Conservation (phyloP, 495 filamentous ascomycete genomes). For the Xylaria grammica region DNA sequence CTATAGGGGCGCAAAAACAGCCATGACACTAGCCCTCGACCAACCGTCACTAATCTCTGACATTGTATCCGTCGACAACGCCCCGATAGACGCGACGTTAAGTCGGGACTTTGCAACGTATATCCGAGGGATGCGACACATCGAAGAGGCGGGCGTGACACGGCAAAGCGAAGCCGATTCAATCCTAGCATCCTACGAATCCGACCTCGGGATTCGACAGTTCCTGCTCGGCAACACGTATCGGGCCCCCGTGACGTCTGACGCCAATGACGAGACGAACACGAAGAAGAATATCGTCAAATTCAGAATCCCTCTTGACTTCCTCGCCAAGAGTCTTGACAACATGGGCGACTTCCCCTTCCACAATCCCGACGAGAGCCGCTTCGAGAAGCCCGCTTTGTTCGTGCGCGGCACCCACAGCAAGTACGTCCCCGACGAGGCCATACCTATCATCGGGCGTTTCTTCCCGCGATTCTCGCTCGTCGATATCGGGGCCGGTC, state of each 20-base stretch:
- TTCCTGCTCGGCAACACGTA: conserved; percentile 92
- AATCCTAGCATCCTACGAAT: conserved; percentile 79
- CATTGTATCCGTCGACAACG: conserved; percentile 90
- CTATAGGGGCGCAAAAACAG: conserved; percentile 87
- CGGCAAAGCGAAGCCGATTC: conserved; percentile 78
- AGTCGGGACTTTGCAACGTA: conserved; percentile 79
- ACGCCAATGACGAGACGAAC: not conserved
- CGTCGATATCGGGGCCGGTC: conserved; percentile 83
- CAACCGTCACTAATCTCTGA: conserved; percentile 66
- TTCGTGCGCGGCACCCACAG: conserved; percentile 85
- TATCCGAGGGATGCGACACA: conserved; percentile 80
- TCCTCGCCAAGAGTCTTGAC: conserved; percentile 43
- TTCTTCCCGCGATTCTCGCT: conserved; percentile 88
- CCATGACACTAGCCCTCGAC: conserved; percentile 83
- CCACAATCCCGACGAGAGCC: conserved; percentile 60
- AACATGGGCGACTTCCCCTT: conserved; percentile 88
- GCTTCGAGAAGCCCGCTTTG: conserved; percentile 78
- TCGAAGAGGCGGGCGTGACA: conserved; percentile 69
- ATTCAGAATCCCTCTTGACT: conserved; percentile 54
- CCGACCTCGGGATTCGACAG: conserved; percentile 77
- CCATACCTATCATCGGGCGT: conserved; percentile 81
- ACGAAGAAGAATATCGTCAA: conserved; percentile 28
- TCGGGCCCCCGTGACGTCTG: conserved; percentile 38
- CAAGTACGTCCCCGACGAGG: conserved; percentile 84
- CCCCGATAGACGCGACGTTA: conserved; percentile 79